Evolutionary conservation across 2,329 filamentous ascomycete species (phyloP).

Genomic region (Kalmusia sp.): DNA sequence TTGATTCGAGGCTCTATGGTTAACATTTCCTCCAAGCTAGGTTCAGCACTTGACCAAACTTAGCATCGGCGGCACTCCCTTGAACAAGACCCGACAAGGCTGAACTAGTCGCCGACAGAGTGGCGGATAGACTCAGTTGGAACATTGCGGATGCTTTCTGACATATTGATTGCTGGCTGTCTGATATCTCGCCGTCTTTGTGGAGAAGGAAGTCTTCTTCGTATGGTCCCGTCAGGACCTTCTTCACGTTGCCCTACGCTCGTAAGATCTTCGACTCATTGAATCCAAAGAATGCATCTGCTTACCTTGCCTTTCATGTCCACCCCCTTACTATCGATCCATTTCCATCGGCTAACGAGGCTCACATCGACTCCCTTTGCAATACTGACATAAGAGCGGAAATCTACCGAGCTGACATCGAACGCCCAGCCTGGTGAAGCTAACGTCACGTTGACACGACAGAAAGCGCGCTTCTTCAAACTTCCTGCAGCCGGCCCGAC

Average conservation of each 20-base stretch:
- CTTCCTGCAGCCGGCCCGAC: constrained; percentile 27
- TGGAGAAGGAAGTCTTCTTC: constrained; percentile 32
- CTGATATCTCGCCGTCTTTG: constrained; percentile 31
- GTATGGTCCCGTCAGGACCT: constrained; percentile 29
- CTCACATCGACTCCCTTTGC: constrained; percentile 29
- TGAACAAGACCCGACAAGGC: constrained; percentile 21
- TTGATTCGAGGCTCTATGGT: too few relatives aligned
- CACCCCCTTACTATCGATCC: constrained; percentile 27
- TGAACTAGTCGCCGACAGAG: constrained; percentile 17
- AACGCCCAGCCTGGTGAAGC: constrained; percentile 33
- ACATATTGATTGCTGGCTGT: constrained; percentile 26
- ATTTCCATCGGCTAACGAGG: constrained; percentile 38
- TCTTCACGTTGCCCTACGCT: constrained; percentile 31
- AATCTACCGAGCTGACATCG: constrained; percentile 30
- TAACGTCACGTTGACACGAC: constrained; percentile 31
- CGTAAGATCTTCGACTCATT: not conserved
- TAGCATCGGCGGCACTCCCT: constrained; percentile 21
- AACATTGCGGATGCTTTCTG: constrained; percentile 32
- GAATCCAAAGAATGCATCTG: not conserved
- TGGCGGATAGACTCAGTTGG: constrained; percentile 30
- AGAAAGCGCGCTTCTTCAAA: constrained; percentile 30
- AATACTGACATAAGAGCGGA: constrained; percentile 30
- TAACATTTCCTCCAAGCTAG: constrained; percentile 34
- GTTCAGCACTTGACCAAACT: constrained; percentile 29
- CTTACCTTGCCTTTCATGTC: constrained; percentile 36